These are phyloP conservation scores for Candida glucosophila DNA, from an alignment of 1,139 yeast species.

Conservation along the genomic window DNA sequence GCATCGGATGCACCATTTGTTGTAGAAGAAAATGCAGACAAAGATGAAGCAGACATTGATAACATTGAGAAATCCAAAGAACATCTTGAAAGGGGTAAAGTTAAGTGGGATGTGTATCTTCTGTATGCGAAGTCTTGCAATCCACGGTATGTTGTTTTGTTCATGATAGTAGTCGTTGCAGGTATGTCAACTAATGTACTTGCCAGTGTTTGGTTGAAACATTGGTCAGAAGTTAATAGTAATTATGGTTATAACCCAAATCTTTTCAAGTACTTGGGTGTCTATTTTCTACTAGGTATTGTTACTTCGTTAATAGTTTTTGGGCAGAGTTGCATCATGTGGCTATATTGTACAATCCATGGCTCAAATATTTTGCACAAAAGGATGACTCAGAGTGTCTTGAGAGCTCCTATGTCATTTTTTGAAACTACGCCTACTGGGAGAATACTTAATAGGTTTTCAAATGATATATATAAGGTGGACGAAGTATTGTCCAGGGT, in stretches of 20 bases:
- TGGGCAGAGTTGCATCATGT: slow-evolving; percentile 60
- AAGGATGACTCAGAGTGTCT: slow-evolving; percentile 68
- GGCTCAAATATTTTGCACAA: slow-evolving; percentile 77
- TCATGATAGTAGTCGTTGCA: slow-evolving; percentile 39
- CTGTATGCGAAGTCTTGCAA: slow-evolving; percentile 88
- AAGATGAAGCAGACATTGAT: slow-evolving; percentile 37
- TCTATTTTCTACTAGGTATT: slow-evolving; percentile 70
- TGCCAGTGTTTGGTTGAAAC: slow-evolving; percentile 85
- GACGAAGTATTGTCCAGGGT: slow-evolving; percentile 84
- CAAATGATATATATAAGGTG: slow-evolving; percentile 86
- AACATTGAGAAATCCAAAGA: slow-evolving; percentile 48
- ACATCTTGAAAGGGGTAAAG: slow-evolving; percentile 88
- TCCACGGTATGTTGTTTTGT: slow-evolving; percentile 53
- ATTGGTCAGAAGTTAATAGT: slow-evolving; percentile 92
- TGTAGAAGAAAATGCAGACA: slow-evolving; percentile 24
- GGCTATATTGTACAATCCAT: slow-evolving; percentile 78
- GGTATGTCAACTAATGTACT: slow-evolving; percentile 49
- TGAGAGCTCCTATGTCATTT: slow-evolving; percentile 93
- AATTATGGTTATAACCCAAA: slow-evolving; percentile 62
- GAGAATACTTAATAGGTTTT: slow-evolving; percentile 84
- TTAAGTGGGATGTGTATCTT: slow-evolving; percentile 77
- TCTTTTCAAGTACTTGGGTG: slow-evolving; percentile 59
- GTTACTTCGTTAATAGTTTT: slow-evolving; percentile 50
- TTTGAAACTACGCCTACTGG: slow-evolving; percentile 98
- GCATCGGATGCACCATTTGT: slow-evolving; percentile 59